Conservation (phyloP, 2,329 filamentous ascomycete species). For the Dendryphion nanum region DNA sequence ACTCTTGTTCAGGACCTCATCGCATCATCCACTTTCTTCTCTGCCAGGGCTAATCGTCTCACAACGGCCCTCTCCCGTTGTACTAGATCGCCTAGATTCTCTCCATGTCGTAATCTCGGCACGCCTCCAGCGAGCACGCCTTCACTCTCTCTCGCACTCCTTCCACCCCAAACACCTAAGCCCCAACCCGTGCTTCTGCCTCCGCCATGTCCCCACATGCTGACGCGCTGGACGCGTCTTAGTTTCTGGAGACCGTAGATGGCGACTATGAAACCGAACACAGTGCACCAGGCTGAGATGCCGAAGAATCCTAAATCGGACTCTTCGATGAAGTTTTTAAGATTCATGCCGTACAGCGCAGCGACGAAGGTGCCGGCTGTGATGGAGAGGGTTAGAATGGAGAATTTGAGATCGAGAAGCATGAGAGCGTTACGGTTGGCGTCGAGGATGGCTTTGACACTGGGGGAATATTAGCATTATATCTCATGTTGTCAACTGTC, state of each 20-base stretch:
- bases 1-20: not conserved
- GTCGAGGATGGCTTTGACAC: constrained; percentile 93
- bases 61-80: constrained; percentile 26
- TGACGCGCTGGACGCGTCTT: constrained; percentile 80
- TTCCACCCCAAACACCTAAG: constrained; percentile 28
- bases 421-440: constrained; percentile 98
- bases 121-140: constrained; percentile 13
- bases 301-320: constrained; percentile 80
- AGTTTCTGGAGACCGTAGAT: constrained; percentile 81
- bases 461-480: constrained; percentile 41
- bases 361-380: constrained; percentile 93
- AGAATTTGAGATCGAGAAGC: constrained; percentile 95
- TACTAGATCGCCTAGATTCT: constrained; percentile 23
- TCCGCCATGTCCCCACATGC: constrained; percentile 66
- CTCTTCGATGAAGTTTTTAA: constrained; percentile 98
- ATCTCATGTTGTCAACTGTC: too few relatives aligned
- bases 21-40: constrained; percentile 21
- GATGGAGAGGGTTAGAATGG: constrained; percentile 89
- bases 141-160: constrained; percentile 19
- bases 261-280: constrained; percentile 75
- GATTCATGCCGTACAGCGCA: constrained; percentile 99
- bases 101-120: constrained; percentile 15
- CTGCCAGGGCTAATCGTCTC: constrained; percentile 26
- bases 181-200: constrained; percentile 19
- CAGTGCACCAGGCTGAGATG: constrained; percentile 68